Evolutionary conservation across 257 asterid species (phyloP).

Genomic region (Vinca minor): DNA sequence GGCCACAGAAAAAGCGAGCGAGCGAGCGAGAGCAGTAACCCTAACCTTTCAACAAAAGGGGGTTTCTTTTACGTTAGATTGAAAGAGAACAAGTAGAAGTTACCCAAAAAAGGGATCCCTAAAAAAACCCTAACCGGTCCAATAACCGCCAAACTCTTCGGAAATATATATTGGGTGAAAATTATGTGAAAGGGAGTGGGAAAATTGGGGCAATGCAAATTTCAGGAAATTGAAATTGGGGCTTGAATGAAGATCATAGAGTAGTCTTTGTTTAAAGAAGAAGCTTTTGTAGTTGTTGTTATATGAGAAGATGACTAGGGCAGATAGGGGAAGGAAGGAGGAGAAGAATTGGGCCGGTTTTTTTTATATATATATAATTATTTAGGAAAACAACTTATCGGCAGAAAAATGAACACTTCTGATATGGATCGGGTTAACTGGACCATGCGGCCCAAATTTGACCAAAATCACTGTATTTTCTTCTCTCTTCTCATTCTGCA

Average conservation of each 20-base stretch:
- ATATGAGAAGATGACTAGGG: conserved; percentile 17
- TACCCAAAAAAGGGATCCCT: conserved; percentile 20
- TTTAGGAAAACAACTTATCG: too few relatives aligned
- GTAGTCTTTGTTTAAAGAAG: neutral
- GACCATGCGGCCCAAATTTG: too few relatives aligned
- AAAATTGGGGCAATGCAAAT: neutral
- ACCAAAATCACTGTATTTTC: too few relatives aligned
- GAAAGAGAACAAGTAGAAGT: conserved; percentile 1
- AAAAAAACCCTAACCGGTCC: conserved; percentile 44
- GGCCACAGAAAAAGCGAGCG: neutral
- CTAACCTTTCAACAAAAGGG: conserved; percentile 13
- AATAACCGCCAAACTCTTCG: conserved; percentile 29
- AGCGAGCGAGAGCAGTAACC: conserved; percentile 17
- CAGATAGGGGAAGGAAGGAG: conserved; percentile 10
- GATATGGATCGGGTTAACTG: too few relatives aligned
- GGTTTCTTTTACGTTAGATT: neutral
- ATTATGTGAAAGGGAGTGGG: neutral
- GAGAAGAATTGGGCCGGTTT: conserved; percentile 7
- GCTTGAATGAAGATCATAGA: neutral
- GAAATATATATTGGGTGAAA: neutral
- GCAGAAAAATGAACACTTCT: too few relatives aligned
- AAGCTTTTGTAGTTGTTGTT: conserved; percentile 3
- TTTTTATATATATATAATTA: too few relatives aligned
- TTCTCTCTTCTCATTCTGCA: too few relatives aligned
- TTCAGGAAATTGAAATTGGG: conserved; percentile 3